Conservation (phyloP, 2,329 filamentous ascomycete species). For the Aspergillus luchuensis region DNA sequence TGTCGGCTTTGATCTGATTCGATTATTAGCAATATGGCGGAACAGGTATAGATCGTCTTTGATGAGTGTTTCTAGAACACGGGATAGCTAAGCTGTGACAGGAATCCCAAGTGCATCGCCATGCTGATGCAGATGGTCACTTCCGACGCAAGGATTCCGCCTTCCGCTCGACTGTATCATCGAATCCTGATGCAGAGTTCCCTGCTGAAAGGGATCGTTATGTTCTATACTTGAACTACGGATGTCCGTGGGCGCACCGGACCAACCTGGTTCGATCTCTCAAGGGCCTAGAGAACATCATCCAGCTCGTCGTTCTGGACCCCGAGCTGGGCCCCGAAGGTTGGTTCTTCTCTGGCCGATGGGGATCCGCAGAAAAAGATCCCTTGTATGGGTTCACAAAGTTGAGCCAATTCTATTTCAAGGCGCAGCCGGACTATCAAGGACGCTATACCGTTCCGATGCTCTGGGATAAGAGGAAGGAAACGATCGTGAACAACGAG, state of each 20-base stretch:
- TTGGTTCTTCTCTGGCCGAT: constrained; percentile 73
- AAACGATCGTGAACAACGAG: constrained; percentile 83
- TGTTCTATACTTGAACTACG: constrained; percentile 61
- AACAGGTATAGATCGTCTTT: constrained; percentile 10
- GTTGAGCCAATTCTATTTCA: constrained; percentile 74
- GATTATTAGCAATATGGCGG: constrained; percentile 8
- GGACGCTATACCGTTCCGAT: constrained; percentile 82
- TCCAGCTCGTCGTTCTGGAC: constrained; percentile 51
- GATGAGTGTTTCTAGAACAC: not conserved
- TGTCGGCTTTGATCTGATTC: not conserved
- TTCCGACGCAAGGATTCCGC: constrained; percentile 56
- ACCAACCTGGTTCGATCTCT: constrained; percentile 50
- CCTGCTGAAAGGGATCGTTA: constrained; percentile 63
- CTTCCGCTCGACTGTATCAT: constrained; percentile 61
- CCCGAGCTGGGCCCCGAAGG: constrained; percentile 50
- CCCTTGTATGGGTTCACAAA: constrained; percentile 71
- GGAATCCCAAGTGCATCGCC: constrained; percentile 31
- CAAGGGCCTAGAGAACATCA: constrained; percentile 54
- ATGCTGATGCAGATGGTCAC: constrained; percentile 51
- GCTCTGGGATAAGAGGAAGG: constrained; percentile 74
- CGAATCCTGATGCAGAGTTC: constrained; percentile 54
- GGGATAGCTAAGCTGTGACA: not conserved
- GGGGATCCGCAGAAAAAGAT: constrained; percentile 61
- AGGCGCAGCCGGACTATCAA: constrained; percentile 65
- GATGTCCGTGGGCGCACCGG: constrained; percentile 66